These are phyloP conservation scores for Hypoxylon subgilvum DNA, from an alignment of 495 filamentous ascomycete genomes.

Conservation along the genomic window DNA sequence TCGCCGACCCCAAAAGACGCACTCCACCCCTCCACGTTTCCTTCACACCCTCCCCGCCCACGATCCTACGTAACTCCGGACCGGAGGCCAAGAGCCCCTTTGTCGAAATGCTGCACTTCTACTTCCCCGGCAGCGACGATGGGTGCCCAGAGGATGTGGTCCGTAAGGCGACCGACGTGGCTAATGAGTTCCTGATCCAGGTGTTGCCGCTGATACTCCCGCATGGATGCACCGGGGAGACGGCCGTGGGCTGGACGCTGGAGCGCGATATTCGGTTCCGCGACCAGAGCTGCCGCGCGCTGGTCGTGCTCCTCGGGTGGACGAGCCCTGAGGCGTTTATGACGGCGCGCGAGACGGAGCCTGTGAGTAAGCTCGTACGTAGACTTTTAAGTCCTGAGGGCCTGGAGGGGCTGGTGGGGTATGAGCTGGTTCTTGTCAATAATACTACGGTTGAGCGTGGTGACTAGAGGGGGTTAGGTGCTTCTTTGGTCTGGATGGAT, in stretches of 20 bases:
- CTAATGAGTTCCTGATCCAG: background rate
- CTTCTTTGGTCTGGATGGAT: too few relatives aligned
- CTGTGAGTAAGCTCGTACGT: constrained; percentile 55
- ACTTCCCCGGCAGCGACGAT: constrained; percentile 15
- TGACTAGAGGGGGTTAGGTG: too few relatives aligned
- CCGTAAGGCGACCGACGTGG: background rate
- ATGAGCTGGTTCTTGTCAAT: constrained; percentile 24
- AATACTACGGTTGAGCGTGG: constrained; percentile 9
- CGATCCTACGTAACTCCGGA: background rate
- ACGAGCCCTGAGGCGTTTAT: constrained; percentile 59
- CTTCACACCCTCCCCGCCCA: constrained; percentile 12
- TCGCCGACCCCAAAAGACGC: constrained; percentile 4
- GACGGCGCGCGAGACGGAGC: constrained; percentile 52
- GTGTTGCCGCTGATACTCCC: background rate
- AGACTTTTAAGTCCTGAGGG: constrained; percentile 13
- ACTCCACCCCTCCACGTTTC: constrained; percentile 21
- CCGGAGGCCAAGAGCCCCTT: background rate
- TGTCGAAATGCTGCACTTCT: constrained; percentile 19
- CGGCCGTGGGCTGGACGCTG: constrained; percentile 51
- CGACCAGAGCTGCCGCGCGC: constrained; percentile 48
- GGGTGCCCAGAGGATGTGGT: background rate
- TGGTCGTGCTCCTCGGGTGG: constrained; percentile 59
- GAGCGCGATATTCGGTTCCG: constrained; percentile 53
- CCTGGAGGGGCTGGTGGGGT: constrained; percentile 23
- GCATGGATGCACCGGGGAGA: constrained; percentile 39